Base-by-base conservation (phyloP, 2,329 filamentous ascomycete species). In the Tothia fuscella region DNA sequence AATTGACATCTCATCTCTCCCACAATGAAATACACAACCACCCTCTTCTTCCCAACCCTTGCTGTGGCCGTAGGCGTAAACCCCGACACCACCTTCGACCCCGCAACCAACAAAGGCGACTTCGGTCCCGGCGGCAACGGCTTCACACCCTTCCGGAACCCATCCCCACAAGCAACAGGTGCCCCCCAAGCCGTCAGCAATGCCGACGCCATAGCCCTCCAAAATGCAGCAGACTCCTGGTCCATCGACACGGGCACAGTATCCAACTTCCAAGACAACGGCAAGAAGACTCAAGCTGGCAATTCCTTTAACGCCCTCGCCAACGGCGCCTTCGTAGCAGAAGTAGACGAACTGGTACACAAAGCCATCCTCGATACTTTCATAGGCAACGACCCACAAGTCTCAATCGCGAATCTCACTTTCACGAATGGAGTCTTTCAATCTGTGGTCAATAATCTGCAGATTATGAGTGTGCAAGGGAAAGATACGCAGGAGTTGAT, bases 371-470 rank as follows among this genome's bases (percentile, higher is more conserved):
- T 45, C 38, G 31, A 40, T 24, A 34, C 35, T 13, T 24, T 34
- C 30, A 46, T 47, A 22, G 43, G 42, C 28, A 20, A 22, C 29
- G 42, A 45, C 22, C 43, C 16, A 26, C 52, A 53, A 14, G 53
- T 60, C 40, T 50, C 53, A 36, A 54, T 53, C 34, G 58, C 58
- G 36, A 60, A 60, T 51, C 57, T 53, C 47, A 60, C 57, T 28
- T 54, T 60, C 35, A 56, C 51, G 7, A 56, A 53, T 20, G 58
- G 58, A 46, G 48, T 53, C 31, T 60, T 60, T 53, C 55, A 58
- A 49, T 56, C 58, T 47, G 57, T 60, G 35, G 57, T 60, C 46
- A 49, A 56, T 50, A 60, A 58, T 51, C 54, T 60, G 33, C 51
- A 57, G 50, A 37, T 51, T 38, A 60, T 60, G 58, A 53, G 50